A percentile compares a stretch with the other conserved stretches of the same genome.
Conservation (phyloP, 2,329 filamentous ascomycete genomes). For the Sphaerulina vaccinii region DNA sequence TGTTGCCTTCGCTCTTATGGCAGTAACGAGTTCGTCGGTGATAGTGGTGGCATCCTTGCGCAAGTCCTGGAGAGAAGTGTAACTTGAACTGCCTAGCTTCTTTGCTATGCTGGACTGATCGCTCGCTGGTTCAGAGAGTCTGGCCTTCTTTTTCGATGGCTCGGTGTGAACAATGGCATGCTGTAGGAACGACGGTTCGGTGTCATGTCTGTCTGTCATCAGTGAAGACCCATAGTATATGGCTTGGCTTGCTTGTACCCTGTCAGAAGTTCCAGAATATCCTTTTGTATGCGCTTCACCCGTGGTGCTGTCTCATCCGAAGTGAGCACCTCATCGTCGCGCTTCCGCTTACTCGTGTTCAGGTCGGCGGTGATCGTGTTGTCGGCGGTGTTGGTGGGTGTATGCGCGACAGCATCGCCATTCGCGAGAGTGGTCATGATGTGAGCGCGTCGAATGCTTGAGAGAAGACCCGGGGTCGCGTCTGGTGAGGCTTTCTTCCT, state of each 20-base stretch:
- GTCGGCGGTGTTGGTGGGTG: slow-evolving; percentile 13
- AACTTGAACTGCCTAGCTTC: slow-evolving; percentile 41
- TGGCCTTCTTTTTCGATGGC: slow-evolving; percentile 48
- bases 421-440: slow-evolving; percentile 24
- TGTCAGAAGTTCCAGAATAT: slow-evolving; percentile 45
- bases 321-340: slow-evolving; percentile 37
- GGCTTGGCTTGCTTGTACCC: slow-evolving; percentile 34
- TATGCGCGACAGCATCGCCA: slow-evolving; percentile 10
- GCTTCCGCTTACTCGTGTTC: slow-evolving; percentile 45
- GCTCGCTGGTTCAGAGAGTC: slow-evolving; percentile 37
- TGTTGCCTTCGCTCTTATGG: slow-evolving; percentile 32
- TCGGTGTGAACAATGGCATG: slow-evolving; percentile 42
- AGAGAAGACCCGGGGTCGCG: slow-evolving; percentile 2
- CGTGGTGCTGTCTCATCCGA: slow-evolving; percentile 34
- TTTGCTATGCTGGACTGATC: slow-evolving; percentile 40
- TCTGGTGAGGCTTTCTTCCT: slow-evolving; percentile 1
- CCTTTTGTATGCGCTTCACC: slow-evolving; percentile 38
- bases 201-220: slow-evolving; percentile 39
- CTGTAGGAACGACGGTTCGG: slow-evolving; percentile 47
- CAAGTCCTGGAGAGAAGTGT: slow-evolving; percentile 44
- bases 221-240: slow-evolving; percentile 8
- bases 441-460: slow-evolving; percentile 17
- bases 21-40: slow-evolving; percentile 40
- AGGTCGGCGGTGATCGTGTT: slow-evolving; percentile 6
- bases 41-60: slow-evolving; percentile 45